phyloP scores from a whole-genome alignment of 441 rosid species.

The Capsella rubella region DNA sequence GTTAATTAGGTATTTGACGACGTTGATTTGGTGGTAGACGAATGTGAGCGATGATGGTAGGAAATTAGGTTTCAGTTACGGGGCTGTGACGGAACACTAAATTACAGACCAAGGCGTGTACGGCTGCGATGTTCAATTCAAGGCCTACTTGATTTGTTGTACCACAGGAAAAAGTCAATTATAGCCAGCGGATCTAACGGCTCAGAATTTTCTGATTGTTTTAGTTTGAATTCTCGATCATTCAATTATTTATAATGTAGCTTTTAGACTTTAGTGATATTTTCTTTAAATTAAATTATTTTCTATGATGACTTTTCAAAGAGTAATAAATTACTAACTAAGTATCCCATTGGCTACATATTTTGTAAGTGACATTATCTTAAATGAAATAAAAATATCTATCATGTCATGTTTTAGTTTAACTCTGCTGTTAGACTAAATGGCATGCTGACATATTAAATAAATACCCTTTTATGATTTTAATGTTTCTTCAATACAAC shows the following conservation, averaged over 20 bases:
- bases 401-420: background rate
- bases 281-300: background rate
- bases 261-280: background rate
- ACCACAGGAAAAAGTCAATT: constrained; percentile 26
- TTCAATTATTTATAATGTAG: background rate
- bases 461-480: background rate
- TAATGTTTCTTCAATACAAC: background rate
- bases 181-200: constrained; percentile 33
- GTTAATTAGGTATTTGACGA: background rate
- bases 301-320: background rate
- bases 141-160: constrained; percentile 16
- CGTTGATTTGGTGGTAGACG: constrained; percentile 31
- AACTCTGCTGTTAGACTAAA: background rate
- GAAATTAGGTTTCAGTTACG: constrained; percentile 27
- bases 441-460: background rate
- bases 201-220: background rate
- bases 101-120: constrained; percentile 38
- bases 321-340: background rate
- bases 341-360: background rate
- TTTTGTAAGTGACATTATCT: background rate
- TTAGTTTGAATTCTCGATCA: background rate
- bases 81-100: constrained; percentile 32
- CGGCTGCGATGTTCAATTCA: constrained; percentile 17
- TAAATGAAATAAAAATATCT: background rate
- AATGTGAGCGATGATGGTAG: background rate